Base-by-base conservation (phyloP, 129 eudicot species). In the Silybum marianum region DNA sequence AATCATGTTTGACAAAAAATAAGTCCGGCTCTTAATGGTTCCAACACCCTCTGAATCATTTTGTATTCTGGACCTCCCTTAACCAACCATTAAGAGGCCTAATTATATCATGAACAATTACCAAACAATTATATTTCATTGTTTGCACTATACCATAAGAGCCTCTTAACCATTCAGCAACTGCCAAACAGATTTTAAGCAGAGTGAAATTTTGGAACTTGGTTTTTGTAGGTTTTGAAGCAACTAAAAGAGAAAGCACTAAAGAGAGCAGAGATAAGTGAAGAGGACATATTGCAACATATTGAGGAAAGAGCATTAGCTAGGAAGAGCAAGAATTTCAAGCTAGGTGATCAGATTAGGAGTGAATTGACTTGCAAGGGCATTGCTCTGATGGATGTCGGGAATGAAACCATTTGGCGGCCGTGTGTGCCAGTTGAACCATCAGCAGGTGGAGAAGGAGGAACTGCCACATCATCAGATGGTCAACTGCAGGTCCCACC, bases 161-260 rank as follows among this genome's bases (percentile, higher is more conserved):
- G n/a, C n/a, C n/a, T n/a, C n/a, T n/a, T n/a, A n/a, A n/a, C n/a
- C n/a, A n/a, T n/a, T n/a, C n/a, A n/a, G n/a, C n/a, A n/a, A n/a
- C n/a, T n/a, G n/a, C n/a, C 3, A 34, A 6, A 2, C 25, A 23
- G 25, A 25, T 39, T 39, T 51, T 67, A 8, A 65, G 4, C 68
- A 0, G 21, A 83, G 63, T 22, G 30, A 11, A 28, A 4, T 11
- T 32, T 44, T 51, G 54, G 51, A 71, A 76, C 23, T 22, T 73
- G 38, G 36, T 38, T 9, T 77, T 80, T 30, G 60, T 54, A 95
- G 99, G 97, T 95, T 76, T 39, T 95, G 85, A 83, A 60, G 48
- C 91, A 95, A 83, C 84, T 95, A 81, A 93, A 95, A 76, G 93
- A 89, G 22, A 95, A 93, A 81, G 98, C 97, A 71, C 66, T 95